Evolutionary conservation across 768 basidiomycete species (phyloP).

Genomic region (Kwoniella newhampshirensis): DNA sequence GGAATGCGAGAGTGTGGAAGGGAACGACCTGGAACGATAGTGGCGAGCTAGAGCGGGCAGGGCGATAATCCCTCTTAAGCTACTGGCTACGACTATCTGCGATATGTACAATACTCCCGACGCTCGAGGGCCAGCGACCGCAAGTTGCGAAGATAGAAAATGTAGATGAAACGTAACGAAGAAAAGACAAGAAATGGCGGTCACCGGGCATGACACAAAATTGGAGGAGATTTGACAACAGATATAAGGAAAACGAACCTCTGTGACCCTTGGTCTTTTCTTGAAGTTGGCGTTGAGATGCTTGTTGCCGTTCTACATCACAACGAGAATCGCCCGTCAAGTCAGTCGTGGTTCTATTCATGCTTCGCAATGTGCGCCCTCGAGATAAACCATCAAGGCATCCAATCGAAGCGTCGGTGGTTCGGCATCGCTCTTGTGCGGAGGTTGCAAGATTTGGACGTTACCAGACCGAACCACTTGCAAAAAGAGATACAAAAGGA

Average conservation of each 20-base stretch:
- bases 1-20: background rate
- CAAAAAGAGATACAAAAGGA: conserved; percentile 15
- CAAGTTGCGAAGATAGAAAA: conserved; percentile 16
- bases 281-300: conserved; percentile 92
- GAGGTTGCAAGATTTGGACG: conserved; percentile 13
- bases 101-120: conserved; percentile 25
- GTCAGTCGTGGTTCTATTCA: conserved; percentile 14
- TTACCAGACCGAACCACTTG: background rate
- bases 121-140: conserved; percentile 41
- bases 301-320: conserved; percentile 76
- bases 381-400: too few species aligned
- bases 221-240: background rate
- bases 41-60: background rate
- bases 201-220: conserved; percentile 2
- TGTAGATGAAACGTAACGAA: conserved; percentile 6
- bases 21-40: background rate
- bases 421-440: conserved; percentile 16
- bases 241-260: conserved; percentile 63
- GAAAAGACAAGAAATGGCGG: background rate
- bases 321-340: background rate
- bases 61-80: background rate
- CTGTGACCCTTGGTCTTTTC: conserved; percentile 95
- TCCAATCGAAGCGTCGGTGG: background rate
- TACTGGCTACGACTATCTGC: conserved; percentile 1
- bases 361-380: background rate